Percentiles rank a stretch among this genome's conserved stretches.
phyloP scores from a whole-genome alignment of 176 grass and related monocot species.

The Rhynchospora breviuscula region DNA sequence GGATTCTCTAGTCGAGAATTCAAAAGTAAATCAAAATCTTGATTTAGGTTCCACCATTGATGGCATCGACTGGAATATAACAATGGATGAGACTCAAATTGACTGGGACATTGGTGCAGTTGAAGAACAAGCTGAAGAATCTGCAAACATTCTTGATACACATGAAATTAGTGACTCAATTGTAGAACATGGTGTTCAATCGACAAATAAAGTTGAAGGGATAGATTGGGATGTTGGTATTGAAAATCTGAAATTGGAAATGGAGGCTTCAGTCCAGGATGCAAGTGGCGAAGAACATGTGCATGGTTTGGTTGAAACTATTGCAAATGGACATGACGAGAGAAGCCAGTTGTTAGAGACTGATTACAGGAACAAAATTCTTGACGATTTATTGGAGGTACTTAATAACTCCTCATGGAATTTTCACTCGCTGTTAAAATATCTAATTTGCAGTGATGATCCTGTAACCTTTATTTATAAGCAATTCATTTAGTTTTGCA shows the following conservation, averaged over 20 bases:
- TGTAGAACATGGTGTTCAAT: conserved; percentile 41
- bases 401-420: not conserved
- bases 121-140: conserved; percentile 60
- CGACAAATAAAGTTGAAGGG: conserved; percentile 32
- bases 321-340: conserved; percentile 35
- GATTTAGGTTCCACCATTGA: conserved; percentile 35
- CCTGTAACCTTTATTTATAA: conserved; percentile 1
- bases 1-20: conserved; percentile 42
- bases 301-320: conserved; percentile 29
- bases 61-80: conserved; percentile 93
- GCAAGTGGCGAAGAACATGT: conserved; percentile 16
- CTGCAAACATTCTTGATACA: conserved; percentile 48
- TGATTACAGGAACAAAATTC: conserved; percentile 82
- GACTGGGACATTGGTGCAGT: conserved; percentile 82
- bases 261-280: conserved; percentile 30
- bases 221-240: conserved; percentile 76
- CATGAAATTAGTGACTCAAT: conserved; percentile 83
- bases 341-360: conserved; percentile 85
- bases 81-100: conserved; percentile 69
- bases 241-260: conserved; percentile 33
- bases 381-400: conserved; percentile 96
- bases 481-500: not conserved
- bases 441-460: not conserved
- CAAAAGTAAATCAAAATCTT: conserved; percentile 30
- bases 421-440: not conserved